These are phyloP conservation scores for Komagataella mondaviorum DNA, from an alignment of 805 yeast genomes.

Conservation along the genomic window DNA sequence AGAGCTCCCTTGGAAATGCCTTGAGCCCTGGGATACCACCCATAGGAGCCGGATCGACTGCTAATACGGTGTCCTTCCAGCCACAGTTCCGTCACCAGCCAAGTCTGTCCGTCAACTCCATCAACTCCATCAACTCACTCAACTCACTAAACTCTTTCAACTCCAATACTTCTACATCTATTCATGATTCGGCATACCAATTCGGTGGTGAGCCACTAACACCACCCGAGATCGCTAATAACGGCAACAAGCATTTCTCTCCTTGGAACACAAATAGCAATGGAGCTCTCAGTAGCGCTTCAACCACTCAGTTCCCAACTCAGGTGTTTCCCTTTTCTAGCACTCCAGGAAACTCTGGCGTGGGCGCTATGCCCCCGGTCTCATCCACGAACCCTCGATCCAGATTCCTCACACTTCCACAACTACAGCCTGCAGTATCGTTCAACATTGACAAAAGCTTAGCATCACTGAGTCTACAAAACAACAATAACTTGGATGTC, in stretches of 20 bases:
- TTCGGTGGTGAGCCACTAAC: slow-evolving; percentile 5
- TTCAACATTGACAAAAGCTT: slow-evolving; percentile 2
- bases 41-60: background rate
- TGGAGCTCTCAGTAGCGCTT: background rate
- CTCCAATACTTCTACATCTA: background rate
- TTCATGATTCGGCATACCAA: background rate
- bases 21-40: background rate
- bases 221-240: slow-evolving; percentile 6
- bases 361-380: background rate
- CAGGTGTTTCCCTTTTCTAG: background rate
- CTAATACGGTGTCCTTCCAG: background rate
- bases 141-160: background rate
- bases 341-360: background rate
- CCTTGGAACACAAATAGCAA: slow-evolving; percentile 5
- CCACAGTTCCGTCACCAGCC: slow-evolving; percentile 3
- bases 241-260: slow-evolving; percentile 2
- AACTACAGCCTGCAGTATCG: slow-evolving; percentile 4
- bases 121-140: slow-evolving; percentile 5
- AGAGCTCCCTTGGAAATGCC: background rate
- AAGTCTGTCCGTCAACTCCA: slow-evolving; percentile 6
- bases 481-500: background rate
- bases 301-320: background rate
- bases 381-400: slow-evolving; percentile 1
- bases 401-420: slow-evolving; percentile 6
- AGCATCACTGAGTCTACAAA: background rate